Percentiles rank a stretch among this genome's conserved stretches.
Conservation (phyloP, 352 stramenopile genomes). For the Hyaloperonospora arabidopsidis region DNA sequence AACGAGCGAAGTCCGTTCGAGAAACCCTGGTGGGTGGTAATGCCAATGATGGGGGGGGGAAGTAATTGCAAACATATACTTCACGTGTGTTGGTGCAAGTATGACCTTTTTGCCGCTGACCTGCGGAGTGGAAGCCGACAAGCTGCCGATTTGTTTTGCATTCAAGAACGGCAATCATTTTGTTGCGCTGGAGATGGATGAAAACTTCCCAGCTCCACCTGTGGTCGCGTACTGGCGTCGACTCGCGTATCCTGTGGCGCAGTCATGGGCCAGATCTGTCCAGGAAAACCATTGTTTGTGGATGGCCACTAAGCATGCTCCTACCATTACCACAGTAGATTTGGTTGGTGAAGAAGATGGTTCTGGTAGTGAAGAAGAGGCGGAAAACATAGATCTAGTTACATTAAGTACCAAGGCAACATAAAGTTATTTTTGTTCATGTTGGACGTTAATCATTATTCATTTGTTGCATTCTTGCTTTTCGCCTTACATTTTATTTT, state of each 20-base stretch:
- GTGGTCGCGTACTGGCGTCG: background rate
- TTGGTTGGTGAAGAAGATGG: conserved; percentile 1
- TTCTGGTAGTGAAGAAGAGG: background rate
- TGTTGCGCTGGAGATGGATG: background rate
- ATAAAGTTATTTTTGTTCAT: conserved; percentile 1
- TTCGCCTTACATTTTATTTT: background rate
- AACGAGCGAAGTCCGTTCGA: too few relatives aligned
- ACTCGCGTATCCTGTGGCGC: conserved; percentile 1
- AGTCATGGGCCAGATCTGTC: background rate
- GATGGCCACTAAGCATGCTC: background rate
- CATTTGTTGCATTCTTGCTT: conserved; percentile 1
- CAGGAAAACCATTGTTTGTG: conserved; percentile 1
- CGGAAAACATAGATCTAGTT: background rate
- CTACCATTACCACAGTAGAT: conserved; percentile 1
- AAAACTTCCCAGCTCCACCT: conserved; percentile 1
- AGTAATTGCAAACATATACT: conserved; percentile 1
- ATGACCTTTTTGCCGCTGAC: conserved; percentile 1
- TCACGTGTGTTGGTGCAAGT: conserved; percentile 1
- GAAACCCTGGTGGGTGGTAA: too few relatives aligned
- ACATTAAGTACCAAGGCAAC: conserved; percentile 1
- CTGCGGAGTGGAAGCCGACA: background rate
- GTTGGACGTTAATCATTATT: background rate
- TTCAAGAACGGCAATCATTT: conserved; percentile 1
- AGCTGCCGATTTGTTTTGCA: background rate
- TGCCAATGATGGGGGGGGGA: background rate